These are phyloP conservation scores for Coniophora puteana DNA, from an alignment of 1,284 basidiomycete species.

Conservation along the genomic window DNA sequence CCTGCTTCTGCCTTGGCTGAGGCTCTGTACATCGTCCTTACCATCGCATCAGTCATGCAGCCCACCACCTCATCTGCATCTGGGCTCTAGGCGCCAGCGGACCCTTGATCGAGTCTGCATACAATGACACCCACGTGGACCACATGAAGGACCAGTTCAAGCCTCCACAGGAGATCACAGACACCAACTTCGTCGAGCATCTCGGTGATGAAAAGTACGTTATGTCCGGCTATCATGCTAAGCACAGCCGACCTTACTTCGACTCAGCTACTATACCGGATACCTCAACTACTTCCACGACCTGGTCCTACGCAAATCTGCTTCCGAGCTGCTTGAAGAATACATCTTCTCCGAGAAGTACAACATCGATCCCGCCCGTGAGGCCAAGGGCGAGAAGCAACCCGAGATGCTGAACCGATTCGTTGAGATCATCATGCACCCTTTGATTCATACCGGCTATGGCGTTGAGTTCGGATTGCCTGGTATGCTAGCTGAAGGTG, in stretches of 20 bases:
- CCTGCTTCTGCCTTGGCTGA: not conserved
- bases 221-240: not conserved
- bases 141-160: slow-evolving; percentile 33
- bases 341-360: slow-evolving; percentile 13
- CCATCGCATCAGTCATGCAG: slow-evolving; percentile 30
- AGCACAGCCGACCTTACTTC: not conserved
- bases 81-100: slow-evolving; percentile 39
- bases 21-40: not conserved
- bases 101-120: slow-evolving; percentile 35
- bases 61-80: slow-evolving; percentile 37
- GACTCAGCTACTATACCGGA: slow-evolving; percentile 29
- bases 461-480: slow-evolving; percentile 60
- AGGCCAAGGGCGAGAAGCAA: slow-evolving; percentile 18
- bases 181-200: slow-evolving; percentile 37
- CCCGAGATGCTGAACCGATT: slow-evolving; percentile 62
- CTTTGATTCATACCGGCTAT: slow-evolving; percentile 62
- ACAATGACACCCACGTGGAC: slow-evolving; percentile 27
- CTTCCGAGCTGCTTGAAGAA: slow-evolving; percentile 11
- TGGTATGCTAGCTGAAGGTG: slow-evolving; percentile 67
- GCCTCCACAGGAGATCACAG: slow-evolving; percentile 28
- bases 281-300: slow-evolving; percentile 32
- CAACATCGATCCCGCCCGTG: slow-evolving; percentile 3
- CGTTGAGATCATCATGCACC: slow-evolving; percentile 57
- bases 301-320: slow-evolving; percentile 24
- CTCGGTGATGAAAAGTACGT: slow-evolving; percentile 37